Base-by-base conservation (phyloP, 768 basidiomycete genomes). In the Gymnopilus junonius region DNA sequence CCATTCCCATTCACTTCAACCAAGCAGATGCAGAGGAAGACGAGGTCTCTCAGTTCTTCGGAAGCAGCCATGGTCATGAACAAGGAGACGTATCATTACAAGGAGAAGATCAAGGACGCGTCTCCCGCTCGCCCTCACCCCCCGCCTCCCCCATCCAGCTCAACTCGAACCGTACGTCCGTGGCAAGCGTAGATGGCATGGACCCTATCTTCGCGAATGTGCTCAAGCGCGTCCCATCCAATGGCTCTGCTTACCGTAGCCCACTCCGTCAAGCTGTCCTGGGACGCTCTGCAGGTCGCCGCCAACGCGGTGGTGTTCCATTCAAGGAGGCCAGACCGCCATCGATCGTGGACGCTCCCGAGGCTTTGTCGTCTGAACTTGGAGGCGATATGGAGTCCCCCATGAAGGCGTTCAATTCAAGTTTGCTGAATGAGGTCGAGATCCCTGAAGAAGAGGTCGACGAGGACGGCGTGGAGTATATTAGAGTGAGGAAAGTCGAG, bases 121-220 rank as follows among this genome's bases (percentile, higher is more conserved):
- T 55, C 51, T 72, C 74, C 20, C 70, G 64, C 29, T 70, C 70
- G 14, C 67, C 68, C 27, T 83, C 82, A 2, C 80, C 82, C 1
- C 8, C 78, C 76, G 10, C 73, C 75, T 58, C 65, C n/a, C 59
- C 65, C 8, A 53, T 46, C 8, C 59, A 77, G 39, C 69, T 74
- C 12, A 75, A 71, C 8, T 89, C 88, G 3, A 90, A 91, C 68
- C 82, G 88, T 35, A 85, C 85, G 6, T 91, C 88, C 68, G 83
- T 93, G 4, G 92, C 85, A 6, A 92, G 89, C 68, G 84, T 93
- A 4, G 92, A 94, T 59, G 93, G 92, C 45, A 92, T 95, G 90
- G 94, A 95, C 64, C 94, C 94, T 10, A 83, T 78, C 0, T 95
- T 93, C 70, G 92, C 93, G 57, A 92, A 91, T 62, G 82, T 93